Base-by-base conservation (phyloP, 352 stramenopile species). In the Pythium oligandrum region DNA sequence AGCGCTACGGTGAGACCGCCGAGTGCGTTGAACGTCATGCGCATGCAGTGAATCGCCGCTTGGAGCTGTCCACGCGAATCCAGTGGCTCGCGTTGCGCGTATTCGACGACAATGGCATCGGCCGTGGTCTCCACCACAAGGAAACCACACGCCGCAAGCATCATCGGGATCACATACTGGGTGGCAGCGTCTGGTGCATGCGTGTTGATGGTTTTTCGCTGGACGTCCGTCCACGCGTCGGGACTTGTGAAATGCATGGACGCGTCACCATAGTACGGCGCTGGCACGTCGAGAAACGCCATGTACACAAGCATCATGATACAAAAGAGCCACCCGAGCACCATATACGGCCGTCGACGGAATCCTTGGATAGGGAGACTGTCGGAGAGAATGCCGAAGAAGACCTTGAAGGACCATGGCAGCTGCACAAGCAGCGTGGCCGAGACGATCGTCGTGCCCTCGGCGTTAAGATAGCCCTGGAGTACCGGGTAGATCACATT, bases 121-220 rank as follows among this genome's bases (percentile, higher is more conserved):
- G 75, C 67, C 2, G 77, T 61, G 6, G 86, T 75, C 34, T 90
- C 75, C 3, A 70, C 56, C 26, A 87, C 40, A 9, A 90, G 53
- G 57, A 81, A 90, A 7, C 80, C 77, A 46, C 88, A 81, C 0
- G 75, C 60, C n/a, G 75, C 70, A 32, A 88, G 59, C 78, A 86
- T 88, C 77, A 89, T 87, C 11, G 68, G 72, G 40, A 88, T 64
- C 30, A 90, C 68, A 44, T 84, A 86, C 37, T 65, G 68, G 32
- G 60, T 64, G 3, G 71, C 77, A 1, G 64, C 58, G 45, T 77
- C 58, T 9, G 70, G 47, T 5, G 66, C 66, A 6, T 53, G 11
- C n/a, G 34, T 8, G 26, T 75, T 75, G 54, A 75, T 70, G 12
- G 63, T 75, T 33, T 46, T 49, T 17, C 66, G 56, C 39, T 71